These are phyloP conservation scores for Blastocystis sp. DNA, from an alignment of 352 stramenopile species.

Conservation along the genomic window DNA sequence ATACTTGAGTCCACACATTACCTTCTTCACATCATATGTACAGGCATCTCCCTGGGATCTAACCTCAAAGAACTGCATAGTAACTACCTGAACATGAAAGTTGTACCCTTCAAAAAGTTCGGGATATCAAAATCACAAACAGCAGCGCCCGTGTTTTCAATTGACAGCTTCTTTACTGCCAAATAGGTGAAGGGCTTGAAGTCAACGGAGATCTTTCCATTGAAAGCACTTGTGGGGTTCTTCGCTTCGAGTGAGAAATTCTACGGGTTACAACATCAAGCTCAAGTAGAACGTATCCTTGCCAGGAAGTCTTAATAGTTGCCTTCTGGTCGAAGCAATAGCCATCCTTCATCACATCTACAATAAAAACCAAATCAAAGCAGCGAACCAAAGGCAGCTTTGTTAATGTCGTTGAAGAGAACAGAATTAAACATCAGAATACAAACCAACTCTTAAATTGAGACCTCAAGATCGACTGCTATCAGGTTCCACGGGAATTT, in stretches of 20 bases:
- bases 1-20: constrained; percentile 33
- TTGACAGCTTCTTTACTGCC: constrained; percentile 34
- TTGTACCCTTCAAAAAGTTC: constrained; percentile 33
- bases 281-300: not conserved
- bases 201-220: constrained; percentile 37
- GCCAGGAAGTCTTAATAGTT: constrained; percentile 14
- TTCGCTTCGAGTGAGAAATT: constrained; percentile 53
- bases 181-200: constrained; percentile 48
- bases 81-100: constrained; percentile 45
- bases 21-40: constrained; percentile 10
- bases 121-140: constrained; percentile 38
- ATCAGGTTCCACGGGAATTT: not conserved
- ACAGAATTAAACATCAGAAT: constrained; percentile 39
- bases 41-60: constrained; percentile 33
- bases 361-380: not conserved
- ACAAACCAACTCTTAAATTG: not conserved
- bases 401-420: constrained; percentile 60
- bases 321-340: constrained; percentile 61
- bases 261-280: not conserved
- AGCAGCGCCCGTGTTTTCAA: constrained; percentile 28
- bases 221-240: constrained; percentile 25
- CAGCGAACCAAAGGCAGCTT: constrained; percentile 21
- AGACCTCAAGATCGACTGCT: too few relatives aligned
- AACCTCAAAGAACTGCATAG: not conserved
- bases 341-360: constrained; percentile 59